Evolutionary conservation across 106 monocot species (phyloP).

Genomic region (Dendrobium catenatum): DNA sequence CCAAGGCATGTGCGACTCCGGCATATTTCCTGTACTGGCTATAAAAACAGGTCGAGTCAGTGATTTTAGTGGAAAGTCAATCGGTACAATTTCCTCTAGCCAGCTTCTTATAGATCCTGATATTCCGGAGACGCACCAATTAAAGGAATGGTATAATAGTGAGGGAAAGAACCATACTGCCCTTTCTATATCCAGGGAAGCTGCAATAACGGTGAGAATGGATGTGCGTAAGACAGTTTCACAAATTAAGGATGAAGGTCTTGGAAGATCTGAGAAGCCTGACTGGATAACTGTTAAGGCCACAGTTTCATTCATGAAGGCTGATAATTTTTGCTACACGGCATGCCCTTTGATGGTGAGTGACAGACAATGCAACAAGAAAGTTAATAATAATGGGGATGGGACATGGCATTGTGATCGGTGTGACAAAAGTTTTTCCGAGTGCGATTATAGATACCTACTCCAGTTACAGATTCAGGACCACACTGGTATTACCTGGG

Average conservation of each 20-base stretch:
- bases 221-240: constrained; percentile 57
- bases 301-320: constrained; percentile 51
- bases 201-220: constrained; percentile 30
- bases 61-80: constrained; percentile 73
- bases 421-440: constrained; percentile 56
- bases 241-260: constrained; percentile 83
- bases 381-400: constrained; percentile 85
- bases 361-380: constrained; percentile 69
- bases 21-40: constrained; percentile 58
- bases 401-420: constrained; percentile 81
- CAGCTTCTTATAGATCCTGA: constrained; percentile 72
- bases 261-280: constrained; percentile 70
- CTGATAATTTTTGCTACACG: constrained; percentile 78
- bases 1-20: constrained; percentile 64
- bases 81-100: constrained; percentile 47
- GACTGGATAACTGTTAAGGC: constrained; percentile 77
- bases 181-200: constrained; percentile 51
- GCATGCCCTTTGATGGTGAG: constrained; percentile 57
- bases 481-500: constrained; percentile 69
- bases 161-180: constrained; percentile 54
- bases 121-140: constrained; percentile 42
- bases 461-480: constrained; percentile 72
- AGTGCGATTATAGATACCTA: constrained; percentile 79
- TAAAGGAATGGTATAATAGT: constrained; percentile 59
- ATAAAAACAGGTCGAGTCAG: constrained; percentile 60